These are phyloP conservation scores for Eucalyptus fibrosa DNA, from an alignment of 345 rosid genomes.

Conservation along the genomic window DNA sequence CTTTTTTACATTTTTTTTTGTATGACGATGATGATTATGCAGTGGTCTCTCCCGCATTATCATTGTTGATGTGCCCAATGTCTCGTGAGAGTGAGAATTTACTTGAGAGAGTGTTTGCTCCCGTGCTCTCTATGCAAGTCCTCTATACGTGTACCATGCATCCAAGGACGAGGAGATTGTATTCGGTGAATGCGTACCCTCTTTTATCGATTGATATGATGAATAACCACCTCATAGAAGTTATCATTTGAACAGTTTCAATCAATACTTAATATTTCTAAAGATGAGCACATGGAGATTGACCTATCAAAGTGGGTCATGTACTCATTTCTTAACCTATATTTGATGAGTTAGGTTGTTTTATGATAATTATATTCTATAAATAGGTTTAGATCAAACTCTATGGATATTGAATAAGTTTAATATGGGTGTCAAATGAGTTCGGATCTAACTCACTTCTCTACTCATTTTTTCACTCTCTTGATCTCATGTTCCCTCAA, in stretches of 20 bases:
- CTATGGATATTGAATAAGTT: too few species aligned
- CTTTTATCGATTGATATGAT: not conserved
- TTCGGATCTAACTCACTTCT: not conserved
- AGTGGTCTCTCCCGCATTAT: not conserved
- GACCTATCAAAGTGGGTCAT: not conserved
- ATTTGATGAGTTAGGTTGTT: not conserved
- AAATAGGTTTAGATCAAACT: not conserved
- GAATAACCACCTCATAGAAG: fast-evolving
- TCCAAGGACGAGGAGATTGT: not conserved
- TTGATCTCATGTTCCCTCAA: not conserved
- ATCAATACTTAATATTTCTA: too few species aligned
- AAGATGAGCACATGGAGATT: too few species aligned
- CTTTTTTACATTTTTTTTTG: not conserved
- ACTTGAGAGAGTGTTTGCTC: not conserved
- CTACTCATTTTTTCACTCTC: not conserved
- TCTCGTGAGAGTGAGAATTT: not conserved
- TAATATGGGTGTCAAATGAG: too few species aligned
- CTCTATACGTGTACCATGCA: not conserved
- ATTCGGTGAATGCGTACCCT: fast-evolving
- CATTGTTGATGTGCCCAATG: not conserved
- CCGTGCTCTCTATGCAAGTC: not conserved
- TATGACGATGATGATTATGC: not conserved
- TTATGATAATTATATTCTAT: too few species aligned
- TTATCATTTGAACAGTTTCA: not conserved
- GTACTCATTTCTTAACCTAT: too few species aligned